Evolutionary conservation across 2,329 filamentous ascomycete genomes (phyloP), one percentile per base, ranked within the genome.

Genomic region (Blastomyces emzantsi): DNA sequence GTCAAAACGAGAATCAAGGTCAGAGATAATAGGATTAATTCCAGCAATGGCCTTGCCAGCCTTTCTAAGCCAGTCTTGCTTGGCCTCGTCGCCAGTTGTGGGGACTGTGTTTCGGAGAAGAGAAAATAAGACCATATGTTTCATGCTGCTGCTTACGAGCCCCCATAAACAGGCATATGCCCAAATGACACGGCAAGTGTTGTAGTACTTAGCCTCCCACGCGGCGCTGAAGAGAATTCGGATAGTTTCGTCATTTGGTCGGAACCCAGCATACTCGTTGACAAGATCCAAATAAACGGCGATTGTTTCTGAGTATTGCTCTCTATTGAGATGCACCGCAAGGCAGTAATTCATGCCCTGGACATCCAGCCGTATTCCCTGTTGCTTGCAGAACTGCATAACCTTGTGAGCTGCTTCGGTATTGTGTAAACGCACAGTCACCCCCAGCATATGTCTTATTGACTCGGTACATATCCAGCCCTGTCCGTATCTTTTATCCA

Each of bases 101-200:
- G 57, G 54, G 0, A 66, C 58, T 4, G 62, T 65, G 47, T 73
- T 72, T n/a, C 70, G 65, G n/a, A 64, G 52, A 7, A 79, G 67
- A 51, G 74, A 75, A 43, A 49, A 64, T 30, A 70, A 59, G 6
- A 79, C 71, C 8, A 68, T 62, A 30, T 71, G 64, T 60, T 70
- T 71, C 74, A 79, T 79, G 4, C 66, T 66, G 33, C 64, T 64
- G 19, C 70, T 76, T 13, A 75, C 74, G 13, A 57, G 51, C 9
- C 70, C 70, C 19, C 72, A 61, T 63, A 80, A 71, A 66, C 79
- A 81, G 6, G 79, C 77, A 69, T 80, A 80, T 65, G 73, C 72
- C 80, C 80, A 82, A 6, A 82, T 65, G 9, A 81, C 77, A 13
- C 76, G 76, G 60, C 75, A 77, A 13, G 78, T 68, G 62, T 81